Evolutionary conservation across 2,329 filamentous ascomycete species (phyloP), one percentile per base, ranked within the genome.

Genomic region (Didymosphaeria variabile): DNA sequence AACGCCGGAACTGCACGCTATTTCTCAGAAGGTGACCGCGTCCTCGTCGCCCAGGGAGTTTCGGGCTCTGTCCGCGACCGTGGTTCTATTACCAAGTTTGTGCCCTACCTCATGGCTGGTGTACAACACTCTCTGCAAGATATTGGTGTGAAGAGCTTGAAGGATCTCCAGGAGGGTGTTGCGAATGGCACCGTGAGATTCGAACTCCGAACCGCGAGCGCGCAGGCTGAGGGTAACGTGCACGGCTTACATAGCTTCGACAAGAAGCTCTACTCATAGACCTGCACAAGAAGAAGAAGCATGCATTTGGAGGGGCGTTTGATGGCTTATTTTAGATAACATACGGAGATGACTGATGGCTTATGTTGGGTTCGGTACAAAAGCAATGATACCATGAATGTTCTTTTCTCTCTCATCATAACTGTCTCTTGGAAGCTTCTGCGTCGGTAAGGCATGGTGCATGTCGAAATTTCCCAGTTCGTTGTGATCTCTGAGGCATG

Each of bases 61-160:
- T 94, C 93, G 63, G 95, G 94, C 67, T 87, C 90, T 57, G 91
- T 94, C 56, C 89, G 91, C 54, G 91, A 94, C 82, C 85, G 91
- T 76, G 91, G 91, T 49, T 96, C 93, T 42, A 87, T 99, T 78
- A 93, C 87, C 79, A 97, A 97, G 83, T 99, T 99, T 76, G 87
- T 98, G 62, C 95, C 95, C 49, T 99, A 99, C 82, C 88, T 99
- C 42, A 90, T 94, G 70, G 93, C 95, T 52, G 96, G 95, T 79
- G 86, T 99, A 67, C 97, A 98, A 86, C 95, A 99, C 86, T 97
- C 92, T 63, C 87, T 99, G 80, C 95, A 99, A 83, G 95, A 99
- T 77, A 93, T 94, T 76, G 95, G 95, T 67, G 88, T 93, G 76
- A 89, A 88, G 83, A 97, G 91, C 78, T 81, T 99, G 68, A 78